Conservation (phyloP, 1,284 basidiomycete species). For the Tilletia horrida region DNA sequence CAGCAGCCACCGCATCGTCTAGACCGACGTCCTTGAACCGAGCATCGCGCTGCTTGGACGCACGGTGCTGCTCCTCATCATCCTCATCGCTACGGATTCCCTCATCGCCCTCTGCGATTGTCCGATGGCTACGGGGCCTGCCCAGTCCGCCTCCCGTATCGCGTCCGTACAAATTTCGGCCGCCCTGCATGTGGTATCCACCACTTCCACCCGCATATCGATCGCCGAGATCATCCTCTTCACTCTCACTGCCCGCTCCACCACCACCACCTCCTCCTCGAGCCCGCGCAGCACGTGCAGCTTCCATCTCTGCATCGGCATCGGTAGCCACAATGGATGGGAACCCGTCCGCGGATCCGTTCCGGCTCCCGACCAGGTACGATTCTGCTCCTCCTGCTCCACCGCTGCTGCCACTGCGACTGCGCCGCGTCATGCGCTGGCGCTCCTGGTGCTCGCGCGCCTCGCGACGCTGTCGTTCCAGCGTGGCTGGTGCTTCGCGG, state of each 20-base stretch:
- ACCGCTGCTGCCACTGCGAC: too few relatives aligned
- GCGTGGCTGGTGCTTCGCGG: constrained; percentile 22
- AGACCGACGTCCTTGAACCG: constrained; percentile 14
- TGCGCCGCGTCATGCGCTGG: too few relatives aligned
- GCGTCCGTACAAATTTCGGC: constrained; percentile 13
- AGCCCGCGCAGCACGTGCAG: not conserved
- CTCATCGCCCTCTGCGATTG: constrained; percentile 18
- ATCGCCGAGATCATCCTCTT: not conserved
- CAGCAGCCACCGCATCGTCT: constrained; percentile 2
- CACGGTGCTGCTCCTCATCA: not conserved
- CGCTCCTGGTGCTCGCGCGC: constrained; percentile 16
- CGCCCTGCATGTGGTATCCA: not conserved
- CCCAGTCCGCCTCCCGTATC: not conserved
- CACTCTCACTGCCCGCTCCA: not conserved
- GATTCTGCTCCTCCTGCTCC: too few relatives aligned
- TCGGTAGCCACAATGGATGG: constrained; percentile 39
- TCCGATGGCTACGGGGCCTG: constrained; percentile 6
- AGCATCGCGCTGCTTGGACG: constrained; percentile 4
- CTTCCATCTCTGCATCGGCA: constrained; percentile 31
- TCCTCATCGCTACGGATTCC: not conserved
- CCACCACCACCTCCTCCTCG: not conserved
- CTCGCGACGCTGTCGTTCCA: constrained; percentile 21
- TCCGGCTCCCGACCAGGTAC: too few relatives aligned
- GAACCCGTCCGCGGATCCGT: constrained; percentile 24
- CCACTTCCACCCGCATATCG: not conserved